A percentile compares a stretch with the other conserved stretches of the same genome.
Conservation (phyloP, 768 basidiomycete genomes). For the Gymnopilus dilepis region DNA sequence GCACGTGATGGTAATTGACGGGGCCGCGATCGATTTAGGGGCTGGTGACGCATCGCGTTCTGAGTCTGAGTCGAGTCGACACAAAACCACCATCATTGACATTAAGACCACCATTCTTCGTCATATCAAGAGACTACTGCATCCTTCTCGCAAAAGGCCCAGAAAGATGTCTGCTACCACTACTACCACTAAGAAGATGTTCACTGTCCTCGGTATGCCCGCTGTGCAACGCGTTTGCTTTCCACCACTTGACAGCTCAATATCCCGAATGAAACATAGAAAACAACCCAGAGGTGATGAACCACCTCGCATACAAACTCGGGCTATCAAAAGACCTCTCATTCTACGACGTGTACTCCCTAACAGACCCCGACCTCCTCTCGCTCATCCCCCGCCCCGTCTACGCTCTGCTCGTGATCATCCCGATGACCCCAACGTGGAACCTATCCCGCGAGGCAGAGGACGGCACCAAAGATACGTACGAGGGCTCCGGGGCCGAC, state of each 20-base stretch:
- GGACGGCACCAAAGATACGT: slow-evolving; percentile 3
- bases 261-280: neutral
- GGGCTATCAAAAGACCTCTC: slow-evolving; percentile 13
- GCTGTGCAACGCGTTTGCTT: neutral
- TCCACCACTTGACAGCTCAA: neutral
- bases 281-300: slow-evolving; percentile 23
- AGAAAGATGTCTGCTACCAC: neutral
- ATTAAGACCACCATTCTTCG: too few relatives aligned
- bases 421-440: slow-evolving; percentile 18
- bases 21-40: neutral
- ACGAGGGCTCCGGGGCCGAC: slow-evolving; percentile 1
- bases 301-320: slow-evolving; percentile 13
- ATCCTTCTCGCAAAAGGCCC: too few relatives aligned
- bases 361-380: slow-evolving; percentile 10
- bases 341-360: slow-evolving; percentile 21
- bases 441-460: slow-evolving; percentile 3
- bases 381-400: slow-evolving; percentile 19
- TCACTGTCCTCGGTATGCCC: slow-evolving; percentile 14
- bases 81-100: too few relatives aligned
- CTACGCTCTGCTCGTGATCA: slow-evolving; percentile 15
- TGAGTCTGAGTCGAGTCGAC: too few relatives aligned
- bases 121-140: too few relatives aligned
- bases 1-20: neutral
- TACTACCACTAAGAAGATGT: neutral
- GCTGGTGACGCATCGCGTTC: too few relatives aligned